Evolutionary conservation across 2,329 filamentous ascomycete species (phyloP), one percentile per base, ranked within the genome.

Genomic region (Trichothecium sympodiale): DNA sequence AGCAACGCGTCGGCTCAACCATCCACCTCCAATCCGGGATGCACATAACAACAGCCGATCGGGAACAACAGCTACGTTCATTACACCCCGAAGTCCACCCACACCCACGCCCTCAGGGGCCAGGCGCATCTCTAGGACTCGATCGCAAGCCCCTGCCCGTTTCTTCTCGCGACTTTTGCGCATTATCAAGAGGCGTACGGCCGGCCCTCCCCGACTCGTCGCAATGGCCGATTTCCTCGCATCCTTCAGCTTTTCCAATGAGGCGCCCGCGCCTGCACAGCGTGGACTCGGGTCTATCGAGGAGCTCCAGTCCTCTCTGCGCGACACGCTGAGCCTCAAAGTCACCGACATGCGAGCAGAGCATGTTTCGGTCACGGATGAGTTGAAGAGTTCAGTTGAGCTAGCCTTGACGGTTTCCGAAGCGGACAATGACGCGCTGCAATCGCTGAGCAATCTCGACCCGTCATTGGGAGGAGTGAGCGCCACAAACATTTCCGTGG

Each of bases 311-410:
- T 43, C 45, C 16, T 61, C 61, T n/a, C 51, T 77, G 17, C 57
- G 56, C 27, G 46, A 49, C 7, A 41, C 61, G 1, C 49, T 74
- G 31, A 48, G 54, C 5, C 48, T 53, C 14, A 71, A 66, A 41
- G 57, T 59, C 14, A 62, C 64, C 4, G 55, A 61, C 9, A 67
- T 58, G 15, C 66, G 64, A 33, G 70, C 67, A 29, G 61, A 73
- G 36, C 68, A 71, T 42, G 51, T 71, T 9, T 58, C 63, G 7
- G 49, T 57, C 14, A 65, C 56, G 2, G 58, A 72, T 35, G 64
- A 71, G 41, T 48, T 77, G 18, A 56, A 60, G 1, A 52, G 62
- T 1, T 56, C 61, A 7, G 56, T 62, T 4, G 52, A 61, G 20
- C 65, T 77, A 36, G 44, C 60, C 8, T 41, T 74, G 6, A 46